Evolutionary conservation across 768 basidiomycete genomes (phyloP).

Genomic region (Serendipita vermifera): DNA sequence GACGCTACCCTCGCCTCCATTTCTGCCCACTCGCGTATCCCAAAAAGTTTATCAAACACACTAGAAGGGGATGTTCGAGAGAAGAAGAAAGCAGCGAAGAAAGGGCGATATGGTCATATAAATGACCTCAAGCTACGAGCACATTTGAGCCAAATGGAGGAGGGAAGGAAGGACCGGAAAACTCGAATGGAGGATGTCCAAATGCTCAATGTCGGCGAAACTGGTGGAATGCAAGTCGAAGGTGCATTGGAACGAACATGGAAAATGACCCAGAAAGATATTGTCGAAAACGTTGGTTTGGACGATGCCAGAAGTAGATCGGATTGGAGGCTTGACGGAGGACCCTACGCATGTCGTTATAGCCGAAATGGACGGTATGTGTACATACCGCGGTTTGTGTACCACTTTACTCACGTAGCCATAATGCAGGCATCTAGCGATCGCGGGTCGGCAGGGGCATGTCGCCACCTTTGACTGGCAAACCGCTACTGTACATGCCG

Average conservation of each 20-base stretch:
- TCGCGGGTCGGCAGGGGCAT: constrained; percentile 73
- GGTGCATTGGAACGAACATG: constrained; percentile 79
- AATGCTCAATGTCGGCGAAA: constrained; percentile 52
- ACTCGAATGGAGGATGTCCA: constrained; percentile 56
- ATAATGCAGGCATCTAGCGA: constrained; percentile 58
- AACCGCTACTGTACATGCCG: constrained; percentile 69
- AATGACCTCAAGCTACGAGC: constrained; percentile 64
- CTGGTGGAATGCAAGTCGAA: constrained; percentile 63
- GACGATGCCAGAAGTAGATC: constrained; percentile 66
- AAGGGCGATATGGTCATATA: constrained; percentile 40
- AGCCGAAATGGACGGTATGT: constrained; percentile 80
- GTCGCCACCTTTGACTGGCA: constrained; percentile 92
- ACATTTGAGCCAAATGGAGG: constrained; percentile 48
- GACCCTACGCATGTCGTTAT: constrained; percentile 73
- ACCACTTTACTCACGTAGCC: neutral
- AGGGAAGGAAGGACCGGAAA: constrained; percentile 49
- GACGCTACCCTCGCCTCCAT: constrained; percentile 50
- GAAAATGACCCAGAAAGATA: constrained; percentile 73
- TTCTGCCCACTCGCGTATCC: constrained; percentile 43
- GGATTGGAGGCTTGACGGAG: constrained; percentile 74
- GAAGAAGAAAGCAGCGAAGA: constrained; percentile 28
- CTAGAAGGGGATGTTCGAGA: constrained; percentile 34
- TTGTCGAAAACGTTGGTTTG: constrained; percentile 44
- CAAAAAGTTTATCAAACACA: constrained; percentile 46
- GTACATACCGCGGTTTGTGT: neutral